Percentiles rank a stretch among this genome's conserved stretches.
phyloP scores from a whole-genome alignment of 73 alveolate genomes.

The Paramecium primaurelia region DNA sequence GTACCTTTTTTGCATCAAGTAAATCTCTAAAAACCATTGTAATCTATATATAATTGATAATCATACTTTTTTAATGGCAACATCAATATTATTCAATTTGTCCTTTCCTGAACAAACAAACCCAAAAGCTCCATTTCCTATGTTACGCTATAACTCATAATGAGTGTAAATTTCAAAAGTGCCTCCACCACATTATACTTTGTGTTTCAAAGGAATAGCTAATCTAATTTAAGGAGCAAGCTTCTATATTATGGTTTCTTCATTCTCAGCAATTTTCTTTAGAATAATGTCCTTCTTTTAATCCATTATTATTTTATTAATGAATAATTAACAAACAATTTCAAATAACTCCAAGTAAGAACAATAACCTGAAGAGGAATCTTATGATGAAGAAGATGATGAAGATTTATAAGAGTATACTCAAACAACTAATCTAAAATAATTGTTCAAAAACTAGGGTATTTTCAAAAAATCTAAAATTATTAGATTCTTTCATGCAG shows the following conservation, averaged over 20 bases:
- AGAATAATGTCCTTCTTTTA: neutral
- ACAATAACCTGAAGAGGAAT: constrained; percentile 2
- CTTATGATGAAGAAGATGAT: constrained; percentile 30
- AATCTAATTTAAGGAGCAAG: neutral
- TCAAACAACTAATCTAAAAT: neutral
- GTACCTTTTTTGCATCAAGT: constrained; percentile 84
- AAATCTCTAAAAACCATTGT: constrained; percentile 75
- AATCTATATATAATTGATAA: neutral
- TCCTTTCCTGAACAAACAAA: constrained; percentile 87
- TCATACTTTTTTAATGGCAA: constrained; percentile 87
- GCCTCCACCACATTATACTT: constrained; percentile 52
- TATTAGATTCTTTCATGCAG: neutral
- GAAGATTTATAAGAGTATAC: neutral
- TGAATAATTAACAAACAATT: neutral
- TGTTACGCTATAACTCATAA: constrained; percentile 71
- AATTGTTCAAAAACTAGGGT: neutral
- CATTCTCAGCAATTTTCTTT: neutral
- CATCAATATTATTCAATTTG: constrained; percentile 67
- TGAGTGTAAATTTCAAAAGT: constrained; percentile 75
- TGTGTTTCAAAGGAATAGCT: neutral
- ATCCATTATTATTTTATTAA: neutral
- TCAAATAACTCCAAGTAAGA: neutral
- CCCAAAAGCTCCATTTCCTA: constrained; percentile 88
- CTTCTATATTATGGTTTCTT: neutral
- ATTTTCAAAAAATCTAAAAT: neutral